Evolutionary conservation across 1,139 yeast genomes (phyloP).

Genomic region (Lodderomyces pseudojiufengensis): DNA sequence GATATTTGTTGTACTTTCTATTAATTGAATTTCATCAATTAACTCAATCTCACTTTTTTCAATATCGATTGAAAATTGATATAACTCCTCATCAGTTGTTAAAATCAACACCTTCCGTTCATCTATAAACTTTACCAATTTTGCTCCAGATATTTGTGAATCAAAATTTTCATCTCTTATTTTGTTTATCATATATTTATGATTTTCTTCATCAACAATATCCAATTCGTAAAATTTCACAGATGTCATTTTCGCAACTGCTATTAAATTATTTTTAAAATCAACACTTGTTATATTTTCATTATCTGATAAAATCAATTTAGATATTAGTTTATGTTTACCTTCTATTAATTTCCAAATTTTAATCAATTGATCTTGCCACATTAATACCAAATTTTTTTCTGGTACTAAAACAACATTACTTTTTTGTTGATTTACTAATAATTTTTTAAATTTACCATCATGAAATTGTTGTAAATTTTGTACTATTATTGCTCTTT

Average conservation of each 20-base stretch:
- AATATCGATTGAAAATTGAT: constrained; percentile 40
- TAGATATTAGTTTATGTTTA: constrained; percentile 54
- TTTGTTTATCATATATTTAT: constrained; percentile 50
- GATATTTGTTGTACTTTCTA: constrained; percentile 33
- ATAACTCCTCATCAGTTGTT: constrained; percentile 64
- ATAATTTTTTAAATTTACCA: constrained; percentile 70
- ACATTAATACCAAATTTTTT: constrained; percentile 58
- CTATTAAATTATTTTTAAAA: constrained; percentile 59
- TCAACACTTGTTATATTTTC: constrained; percentile 74
- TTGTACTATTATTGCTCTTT: constrained; percentile 70
- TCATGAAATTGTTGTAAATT: constrained; percentile 66
- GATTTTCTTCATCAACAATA: constrained; percentile 21
- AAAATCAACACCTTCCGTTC: constrained; percentile 49
- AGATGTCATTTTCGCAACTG: constrained; percentile 66
- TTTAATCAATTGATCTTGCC: constrained; percentile 81
- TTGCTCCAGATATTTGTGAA: constrained; percentile 52
- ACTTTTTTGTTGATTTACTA: constrained; percentile 60
- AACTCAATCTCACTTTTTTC: constrained; percentile 24
- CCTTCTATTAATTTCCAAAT: constrained; percentile 63
- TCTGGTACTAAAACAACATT: constrained; percentile 50
- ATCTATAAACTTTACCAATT: constrained; percentile 43
- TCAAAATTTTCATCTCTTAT: constrained; percentile 49
- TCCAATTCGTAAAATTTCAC: constrained; percentile 65
- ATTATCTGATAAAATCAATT: constrained; percentile 67
- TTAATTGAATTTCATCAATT: constrained; percentile 40